Percentiles rank a stretch among this genome's conserved stretches.
Conservation (phyloP, 2,329 filamentous ascomycete species). For the Bipolaris oryzae region DNA sequence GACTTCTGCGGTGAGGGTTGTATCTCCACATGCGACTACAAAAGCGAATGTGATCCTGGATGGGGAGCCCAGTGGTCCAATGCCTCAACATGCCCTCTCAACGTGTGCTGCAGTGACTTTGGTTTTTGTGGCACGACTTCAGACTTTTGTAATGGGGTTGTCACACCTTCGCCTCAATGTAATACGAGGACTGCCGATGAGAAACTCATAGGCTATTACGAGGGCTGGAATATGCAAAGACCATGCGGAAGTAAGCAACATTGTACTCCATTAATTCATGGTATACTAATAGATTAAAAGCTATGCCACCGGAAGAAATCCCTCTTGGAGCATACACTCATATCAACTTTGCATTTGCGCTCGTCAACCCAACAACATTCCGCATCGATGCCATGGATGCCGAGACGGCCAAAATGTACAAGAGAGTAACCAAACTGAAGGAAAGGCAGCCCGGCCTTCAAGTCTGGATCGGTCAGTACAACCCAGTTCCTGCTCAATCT, state of each 20-base stretch:
- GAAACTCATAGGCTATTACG: constrained; percentile 17
- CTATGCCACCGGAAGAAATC: constrained; percentile 8
- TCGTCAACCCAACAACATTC: constrained; percentile 15
- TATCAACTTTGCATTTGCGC: constrained; percentile 18
- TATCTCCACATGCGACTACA: not conserved
- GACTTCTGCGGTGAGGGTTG: not conserved
- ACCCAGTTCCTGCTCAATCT: too few species aligned
- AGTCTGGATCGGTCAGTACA: constrained; percentile 34
- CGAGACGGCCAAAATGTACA: not conserved
- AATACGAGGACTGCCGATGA: not conserved
- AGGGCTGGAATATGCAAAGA: constrained; percentile 10
- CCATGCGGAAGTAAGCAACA: constrained; percentile 5
- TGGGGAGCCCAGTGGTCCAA: not conserved
- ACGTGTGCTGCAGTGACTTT: constrained; percentile 1
- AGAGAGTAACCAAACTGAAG: constrained; percentile 37
- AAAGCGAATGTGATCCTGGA: not conserved
- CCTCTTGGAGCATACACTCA: constrained; percentile 8
- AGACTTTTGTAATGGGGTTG: not conserved
- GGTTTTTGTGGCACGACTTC: constrained; percentile 6
- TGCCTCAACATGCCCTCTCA: not conserved
- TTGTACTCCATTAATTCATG: too few species aligned
- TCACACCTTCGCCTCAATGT: not conserved
- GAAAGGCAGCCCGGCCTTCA: constrained; percentile 31
- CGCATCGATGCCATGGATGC: constrained; percentile 1
- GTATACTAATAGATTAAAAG: too few species aligned